Evolutionary conservation across 495 filamentous ascomycete genomes (phyloP), one percentile per base, ranked within the genome.

Genomic region (Penicillium canescens): DNA sequence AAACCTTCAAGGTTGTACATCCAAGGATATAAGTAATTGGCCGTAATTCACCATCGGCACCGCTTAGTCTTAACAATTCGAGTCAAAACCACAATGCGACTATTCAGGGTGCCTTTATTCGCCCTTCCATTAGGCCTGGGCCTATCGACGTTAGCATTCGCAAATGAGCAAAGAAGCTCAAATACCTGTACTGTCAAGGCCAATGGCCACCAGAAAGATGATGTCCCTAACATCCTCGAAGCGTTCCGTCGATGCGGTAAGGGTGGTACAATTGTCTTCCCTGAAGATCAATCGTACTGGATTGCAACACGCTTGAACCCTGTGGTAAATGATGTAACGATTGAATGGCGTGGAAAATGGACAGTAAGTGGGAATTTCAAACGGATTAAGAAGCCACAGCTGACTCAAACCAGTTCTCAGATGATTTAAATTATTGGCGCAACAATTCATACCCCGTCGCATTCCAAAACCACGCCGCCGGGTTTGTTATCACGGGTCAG

Each of bases 391-490:
- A n/a, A 38, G 14, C 35, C 11, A 45, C 6, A 14, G 23, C 46
- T 47, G 14, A 52, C 23, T 3, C 4, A 13, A 1, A 20, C 42
- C 42, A 79, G 75, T 72, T 82, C 55, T 79, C 77, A 3, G 72
- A 77, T 45, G 70, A 83, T 60, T 58, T 82, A 14, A 57, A 61
- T 39, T 83, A 84, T 65, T 84, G 81, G 81, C 71, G 78, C 47
- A 73, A 76, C 46, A 76, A 83, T 54, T 75, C 65, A 0, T 84
- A 82, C 55, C 76, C 70, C 14, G 70, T 84, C 18, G 59, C 70
- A 7, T 84, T 83, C 57, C 81, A 84, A 51, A 84, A 84, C 58
- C 81, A 83, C 57, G 59, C 62, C 38, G 81, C 81, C 10, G 74
- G 74, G 21, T 79, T 84, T 58, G 59, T 82, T 38, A 65, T 84